A percentile compares a stretch with the other conserved stretches of the same genome.
Evolutionary conservation across 78 protist genomes (phyloP).

Genomic region (Dictyostelium intermedium): DNA sequence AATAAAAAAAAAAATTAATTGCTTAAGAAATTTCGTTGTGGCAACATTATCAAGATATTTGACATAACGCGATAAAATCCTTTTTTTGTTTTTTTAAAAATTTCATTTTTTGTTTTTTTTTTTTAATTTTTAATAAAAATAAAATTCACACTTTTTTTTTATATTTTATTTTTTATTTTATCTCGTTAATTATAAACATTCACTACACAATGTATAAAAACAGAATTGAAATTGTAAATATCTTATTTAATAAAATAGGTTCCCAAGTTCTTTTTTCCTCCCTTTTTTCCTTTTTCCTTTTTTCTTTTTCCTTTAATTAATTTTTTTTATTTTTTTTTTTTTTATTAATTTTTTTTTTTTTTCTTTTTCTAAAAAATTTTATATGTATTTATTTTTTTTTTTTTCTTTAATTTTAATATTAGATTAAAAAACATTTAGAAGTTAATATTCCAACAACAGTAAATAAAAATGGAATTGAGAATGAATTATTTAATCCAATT

Average conservation of each 20-base stretch:
- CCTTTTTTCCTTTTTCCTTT: not conserved
- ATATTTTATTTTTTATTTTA: not conserved
- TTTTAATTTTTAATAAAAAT: not conserved
- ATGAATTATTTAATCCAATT: not conserved
- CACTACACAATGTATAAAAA: not conserved
- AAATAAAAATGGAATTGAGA: not conserved
- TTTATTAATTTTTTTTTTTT: not conserved
- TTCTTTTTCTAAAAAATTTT: not conserved
- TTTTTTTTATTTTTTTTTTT: too few species aligned
- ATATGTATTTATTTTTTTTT: not conserved
- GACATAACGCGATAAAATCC: not conserved
- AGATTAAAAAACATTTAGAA: slow-evolving; percentile 29
- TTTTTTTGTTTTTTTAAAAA: too few species aligned
- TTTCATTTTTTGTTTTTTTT: not conserved
- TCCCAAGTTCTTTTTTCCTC: too few species aligned
- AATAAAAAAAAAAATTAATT: not conserved
- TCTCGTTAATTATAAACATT: not conserved
- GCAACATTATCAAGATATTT: not conserved
- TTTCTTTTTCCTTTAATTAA: too few species aligned
- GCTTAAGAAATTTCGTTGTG: not conserved
- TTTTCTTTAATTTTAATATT: not conserved
- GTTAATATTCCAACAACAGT: not conserved
- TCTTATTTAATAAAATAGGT: not conserved
- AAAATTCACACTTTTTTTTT: not conserved
- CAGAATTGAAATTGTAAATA: not conserved